A percentile compares a stretch with the other conserved stretches of the same genome.
Evolutionary conservation across 371 early-diverging fungal species (phyloP).

Genomic region (Mortierella sp.): DNA sequence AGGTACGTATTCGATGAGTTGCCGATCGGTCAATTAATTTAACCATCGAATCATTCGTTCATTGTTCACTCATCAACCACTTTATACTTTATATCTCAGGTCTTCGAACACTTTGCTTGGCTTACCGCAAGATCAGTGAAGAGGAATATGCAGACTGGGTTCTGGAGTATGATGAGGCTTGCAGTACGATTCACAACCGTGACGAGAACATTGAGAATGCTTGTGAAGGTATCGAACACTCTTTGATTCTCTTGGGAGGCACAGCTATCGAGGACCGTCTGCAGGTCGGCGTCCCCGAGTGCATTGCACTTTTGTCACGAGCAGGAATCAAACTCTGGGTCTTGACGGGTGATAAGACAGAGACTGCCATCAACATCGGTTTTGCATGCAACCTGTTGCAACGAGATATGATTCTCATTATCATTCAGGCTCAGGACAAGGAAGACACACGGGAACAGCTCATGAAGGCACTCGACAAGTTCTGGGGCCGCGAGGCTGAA

Average conservation of each 20-base stretch:
- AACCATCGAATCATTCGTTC: not conserved
- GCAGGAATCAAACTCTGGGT: slow-evolving; percentile 96
- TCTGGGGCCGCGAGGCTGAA: slow-evolving; percentile 50
- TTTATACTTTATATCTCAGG: slow-evolving; percentile 51
- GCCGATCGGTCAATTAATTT: not conserved
- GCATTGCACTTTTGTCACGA: slow-evolving; percentile 78
- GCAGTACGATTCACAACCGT: slow-evolving; percentile 71
- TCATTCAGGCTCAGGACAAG: slow-evolving; percentile 70
- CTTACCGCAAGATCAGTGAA: slow-evolving; percentile 77
- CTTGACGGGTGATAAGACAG: slow-evolving; percentile 94
- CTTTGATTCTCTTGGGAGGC: slow-evolving; percentile 83
- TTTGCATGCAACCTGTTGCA: slow-evolving; percentile 80
- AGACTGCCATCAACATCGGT: slow-evolving; percentile 87
- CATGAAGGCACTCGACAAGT: slow-evolving; percentile 65
- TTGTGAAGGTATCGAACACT: slow-evolving; percentile 78
- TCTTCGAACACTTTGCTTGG: slow-evolving; percentile 85
- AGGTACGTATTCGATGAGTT: slow-evolving; percentile 54
- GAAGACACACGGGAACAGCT: slow-evolving; percentile 68
- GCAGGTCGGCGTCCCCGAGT: slow-evolving; percentile 87
- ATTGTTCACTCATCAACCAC: not conserved
- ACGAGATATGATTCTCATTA: slow-evolving; percentile 73
- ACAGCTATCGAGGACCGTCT: slow-evolving; percentile 95
- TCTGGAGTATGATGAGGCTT: slow-evolving; percentile 70
- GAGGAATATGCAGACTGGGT: slow-evolving; percentile 76
- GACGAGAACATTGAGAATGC: slow-evolving; percentile 77